These are phyloP conservation scores for Taxillus chinensis DNA, from an alignment of 164 flowering plant species.

Conservation along the genomic window DNA sequence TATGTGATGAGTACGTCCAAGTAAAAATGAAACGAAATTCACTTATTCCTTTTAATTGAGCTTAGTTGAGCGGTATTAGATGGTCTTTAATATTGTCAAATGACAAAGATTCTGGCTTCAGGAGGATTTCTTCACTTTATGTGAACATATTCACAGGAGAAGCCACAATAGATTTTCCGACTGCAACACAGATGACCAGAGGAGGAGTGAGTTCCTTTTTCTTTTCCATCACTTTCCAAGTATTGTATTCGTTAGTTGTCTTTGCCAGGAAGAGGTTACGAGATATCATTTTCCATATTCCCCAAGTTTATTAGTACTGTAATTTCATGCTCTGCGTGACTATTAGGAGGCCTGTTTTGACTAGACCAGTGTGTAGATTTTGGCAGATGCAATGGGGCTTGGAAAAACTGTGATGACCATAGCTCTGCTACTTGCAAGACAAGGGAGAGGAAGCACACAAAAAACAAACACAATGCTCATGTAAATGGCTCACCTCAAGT, in stretches of 20 bases:
- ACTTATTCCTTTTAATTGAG: neutral
- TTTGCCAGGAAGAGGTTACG: too few relatives aligned
- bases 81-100: neutral
- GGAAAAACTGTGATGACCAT: slow-evolving; percentile 92
- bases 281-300: neutral
- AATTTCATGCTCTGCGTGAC: neutral
- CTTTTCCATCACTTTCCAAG: neutral
- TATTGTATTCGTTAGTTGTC: neutral
- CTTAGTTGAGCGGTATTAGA: neutral
- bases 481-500: slow-evolving; percentile 11
- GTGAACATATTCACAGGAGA: slow-evolving; percentile 71
- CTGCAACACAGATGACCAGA: slow-evolving; percentile 57
- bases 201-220: slow-evolving; percentile 55
- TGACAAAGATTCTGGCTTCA: slow-evolving; percentile 12
- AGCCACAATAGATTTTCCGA: slow-evolving; percentile 58
- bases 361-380: slow-evolving; percentile 27
- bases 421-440: slow-evolving; percentile 51
- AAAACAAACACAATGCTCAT: slow-evolving; percentile 10
- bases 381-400: slow-evolving; percentile 93
- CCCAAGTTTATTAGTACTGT: neutral
- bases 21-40: too few relatives aligned
- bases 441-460: slow-evolving; percentile 24
- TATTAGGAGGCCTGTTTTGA: too few relatives aligned
- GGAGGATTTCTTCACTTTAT: slow-evolving; percentile 65
- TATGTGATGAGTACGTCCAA: slow-evolving; percentile 53